Percentiles rank a stretch among this genome's conserved stretches.
Evolutionary conservation across 75 land plant genomes (phyloP).

Genomic region (Pinus taeda): DNA sequence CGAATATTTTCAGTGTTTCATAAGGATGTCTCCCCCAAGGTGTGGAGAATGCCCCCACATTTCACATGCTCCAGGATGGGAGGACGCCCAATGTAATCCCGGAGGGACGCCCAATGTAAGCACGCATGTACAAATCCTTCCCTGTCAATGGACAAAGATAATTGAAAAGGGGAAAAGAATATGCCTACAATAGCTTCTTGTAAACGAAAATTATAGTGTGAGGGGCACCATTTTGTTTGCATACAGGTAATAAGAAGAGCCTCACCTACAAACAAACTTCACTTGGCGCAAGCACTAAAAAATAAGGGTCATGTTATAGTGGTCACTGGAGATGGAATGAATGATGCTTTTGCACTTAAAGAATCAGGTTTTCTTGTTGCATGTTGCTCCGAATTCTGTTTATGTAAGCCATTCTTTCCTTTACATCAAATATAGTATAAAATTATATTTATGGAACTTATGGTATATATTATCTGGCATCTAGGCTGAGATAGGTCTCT

Average conservation of each 20-base stretch:
- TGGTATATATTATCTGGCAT: conserved; percentile 14
- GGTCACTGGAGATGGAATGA: conserved; percentile 98
- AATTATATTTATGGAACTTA: conserved; percentile 36
- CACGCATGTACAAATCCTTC: neutral
- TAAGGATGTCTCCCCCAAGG: too few species aligned
- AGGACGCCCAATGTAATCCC: too few species aligned
- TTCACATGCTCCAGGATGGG: too few species aligned
- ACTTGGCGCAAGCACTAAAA: conserved; percentile 75
- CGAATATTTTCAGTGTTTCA: too few species aligned
- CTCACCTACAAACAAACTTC: conserved; percentile 91
- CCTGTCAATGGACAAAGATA: neutral
- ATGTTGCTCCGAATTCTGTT: conserved; percentile 77
- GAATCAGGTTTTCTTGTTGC: conserved; percentile 46
- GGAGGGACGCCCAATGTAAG: conserved; percentile 16
- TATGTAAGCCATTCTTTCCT: conserved; percentile 75
- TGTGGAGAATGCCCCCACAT: too few species aligned
- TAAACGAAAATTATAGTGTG: conserved; percentile 51
- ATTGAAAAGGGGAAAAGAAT: conserved; percentile 18
- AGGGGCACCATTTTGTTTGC: neutral
- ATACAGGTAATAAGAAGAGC: conserved; percentile 93
- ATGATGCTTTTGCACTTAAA: conserved; percentile 97
- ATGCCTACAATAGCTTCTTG: conserved; percentile 50
- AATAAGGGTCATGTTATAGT: conserved; percentile 89
- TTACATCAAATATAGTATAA: neutral
- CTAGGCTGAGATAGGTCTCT: conserved; percentile 93